Evolutionary conservation across 2,329 filamentous ascomycete genomes (phyloP), one percentile per base, ranked within the genome.

Genomic region (Hawksworthiomyces lignivorus): DNA sequence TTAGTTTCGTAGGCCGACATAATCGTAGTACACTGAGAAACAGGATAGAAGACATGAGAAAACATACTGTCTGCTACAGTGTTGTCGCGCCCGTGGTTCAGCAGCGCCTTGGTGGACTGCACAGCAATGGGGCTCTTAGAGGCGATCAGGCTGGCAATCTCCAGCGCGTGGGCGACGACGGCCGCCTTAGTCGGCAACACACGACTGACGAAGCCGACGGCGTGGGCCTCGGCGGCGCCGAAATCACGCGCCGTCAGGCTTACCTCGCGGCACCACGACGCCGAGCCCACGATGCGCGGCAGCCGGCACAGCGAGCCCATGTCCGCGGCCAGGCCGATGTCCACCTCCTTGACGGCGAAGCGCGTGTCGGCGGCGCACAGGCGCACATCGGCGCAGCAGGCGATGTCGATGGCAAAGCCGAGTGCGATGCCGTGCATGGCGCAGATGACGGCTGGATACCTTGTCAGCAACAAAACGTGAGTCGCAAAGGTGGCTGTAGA

Each of bases 71-170:
- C 87, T 34, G 75, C 76, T 21, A 94, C 77, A 3, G 73, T 70
- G 59, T 88, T 78, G 60, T 94, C 89, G 53, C 86, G 73, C 26
- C 82, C 84, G 56, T 82, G 87, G 61, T 92, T 88, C 56, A 95
- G 58, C 48, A 94, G 63, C 64, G 92, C 84, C 68, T 95, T 95
- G 8, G 88, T 94, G 6, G 85, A 82, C 66, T 87, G 78, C 49
- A 90, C 84, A 2, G 87, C 88, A 18, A 97, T 80, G 0, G 90
- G 90, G 56, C 85, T 92, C 73, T 96, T 96, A 15, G 60, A 67
- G 21, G 85, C 84, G 45, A 96, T 75, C 54, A 79, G 53, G 10
- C 56, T 62, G 1, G 82, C 87, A 54, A 85, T 56, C 48, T 76
- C 69, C 46, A 89, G 36, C 0, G 73, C 87, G 28, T 73, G 73